phyloP scores from a whole-genome alignment of 1,139 yeast genomes.

The Taphrina sp. region DNA sequence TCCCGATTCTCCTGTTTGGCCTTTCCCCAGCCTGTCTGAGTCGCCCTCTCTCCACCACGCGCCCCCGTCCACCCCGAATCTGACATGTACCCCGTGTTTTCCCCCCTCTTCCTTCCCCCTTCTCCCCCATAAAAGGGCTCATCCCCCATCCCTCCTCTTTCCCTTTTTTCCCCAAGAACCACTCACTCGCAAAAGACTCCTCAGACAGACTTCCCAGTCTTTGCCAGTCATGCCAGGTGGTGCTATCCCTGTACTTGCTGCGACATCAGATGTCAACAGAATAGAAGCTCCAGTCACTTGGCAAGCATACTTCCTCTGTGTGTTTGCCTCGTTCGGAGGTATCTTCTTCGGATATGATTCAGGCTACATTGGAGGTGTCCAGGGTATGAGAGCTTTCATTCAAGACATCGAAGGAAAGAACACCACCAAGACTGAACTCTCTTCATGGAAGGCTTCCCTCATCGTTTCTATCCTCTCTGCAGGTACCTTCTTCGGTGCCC shows the following conservation, averaged over 20 bases:
- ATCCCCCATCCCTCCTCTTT: not conserved
- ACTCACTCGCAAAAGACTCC: not conserved
- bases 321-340: slow-evolving; percentile 58
- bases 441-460: slow-evolving; percentile 44
- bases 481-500: slow-evolving; percentile 43
- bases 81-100: slow-evolving; percentile 13
- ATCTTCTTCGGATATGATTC: slow-evolving; percentile 60
- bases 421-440: slow-evolving; percentile 13
- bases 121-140: not conserved
- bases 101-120: slow-evolving; percentile 12
- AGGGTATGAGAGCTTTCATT: slow-evolving; percentile 55
- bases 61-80: too few relatives aligned
- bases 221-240: slow-evolving; percentile 28
- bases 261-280: slow-evolving; percentile 24
- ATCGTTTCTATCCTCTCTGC: slow-evolving; percentile 58
- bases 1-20: not conserved
- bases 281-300: slow-evolving; percentile 35
- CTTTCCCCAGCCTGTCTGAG: slow-evolving; percentile 11
- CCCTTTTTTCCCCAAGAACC: not conserved
- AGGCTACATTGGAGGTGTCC: slow-evolving; percentile 58
- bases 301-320: slow-evolving; percentile 38
- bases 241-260: slow-evolving; percentile 16
- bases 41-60: too few relatives aligned
- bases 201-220: not conserved
- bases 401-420: slow-evolving; percentile 45